Percentiles rank a stretch among this genome's conserved stretches.
These are phyloP conservation scores for Chytriomyces confervae DNA, from an alignment of 192 early-diverging fungal species.

Conservation along the genomic window DNA sequence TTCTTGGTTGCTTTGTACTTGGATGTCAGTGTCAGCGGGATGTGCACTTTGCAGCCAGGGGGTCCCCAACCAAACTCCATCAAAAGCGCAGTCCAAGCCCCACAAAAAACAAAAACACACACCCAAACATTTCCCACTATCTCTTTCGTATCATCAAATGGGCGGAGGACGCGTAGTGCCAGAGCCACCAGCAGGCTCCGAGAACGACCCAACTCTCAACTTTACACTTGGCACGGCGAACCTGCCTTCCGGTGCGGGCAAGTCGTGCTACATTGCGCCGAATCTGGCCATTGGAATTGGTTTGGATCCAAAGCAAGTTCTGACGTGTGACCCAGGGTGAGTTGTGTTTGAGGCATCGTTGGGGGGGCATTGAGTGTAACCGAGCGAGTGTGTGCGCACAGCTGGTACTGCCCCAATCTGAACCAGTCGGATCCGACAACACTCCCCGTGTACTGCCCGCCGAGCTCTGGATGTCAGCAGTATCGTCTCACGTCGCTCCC, in stretches of 20 bases:
- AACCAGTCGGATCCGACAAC: constrained; percentile 35
- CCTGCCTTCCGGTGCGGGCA: constrained; percentile 33
- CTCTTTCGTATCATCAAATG: constrained; percentile 18
- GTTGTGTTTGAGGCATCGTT: constrained; percentile 1
- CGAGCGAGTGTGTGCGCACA: neutral
- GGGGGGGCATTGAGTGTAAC: neutral
- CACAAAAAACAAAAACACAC: neutral
- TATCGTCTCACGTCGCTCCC: constrained; percentile 35
- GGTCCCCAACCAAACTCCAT: neutral
- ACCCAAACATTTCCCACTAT: neutral
- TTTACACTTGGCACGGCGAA: constrained; percentile 20
- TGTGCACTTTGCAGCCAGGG: neutral
- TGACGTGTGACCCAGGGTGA: constrained; percentile 42
- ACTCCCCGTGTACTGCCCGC: constrained; percentile 41
- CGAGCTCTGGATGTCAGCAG: constrained; percentile 37
- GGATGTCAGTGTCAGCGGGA: neutral
- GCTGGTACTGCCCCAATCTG: constrained; percentile 48
- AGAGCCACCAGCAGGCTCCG: constrained; percentile 31
- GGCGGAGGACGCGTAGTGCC: constrained; percentile 30
- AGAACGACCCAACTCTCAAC: constrained; percentile 39
- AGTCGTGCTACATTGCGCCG: constrained; percentile 39
- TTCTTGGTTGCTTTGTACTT: too few relatives aligned
- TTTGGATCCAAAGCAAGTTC: constrained; percentile 32
- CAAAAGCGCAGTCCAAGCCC: neutral
- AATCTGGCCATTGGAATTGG: constrained; percentile 26